A percentile compares a stretch with the other conserved stretches of the same genome.
Evolutionary conservation across 2,329 filamentous ascomycete genomes (phyloP).

Genomic region (Zasmidium angulare): DNA sequence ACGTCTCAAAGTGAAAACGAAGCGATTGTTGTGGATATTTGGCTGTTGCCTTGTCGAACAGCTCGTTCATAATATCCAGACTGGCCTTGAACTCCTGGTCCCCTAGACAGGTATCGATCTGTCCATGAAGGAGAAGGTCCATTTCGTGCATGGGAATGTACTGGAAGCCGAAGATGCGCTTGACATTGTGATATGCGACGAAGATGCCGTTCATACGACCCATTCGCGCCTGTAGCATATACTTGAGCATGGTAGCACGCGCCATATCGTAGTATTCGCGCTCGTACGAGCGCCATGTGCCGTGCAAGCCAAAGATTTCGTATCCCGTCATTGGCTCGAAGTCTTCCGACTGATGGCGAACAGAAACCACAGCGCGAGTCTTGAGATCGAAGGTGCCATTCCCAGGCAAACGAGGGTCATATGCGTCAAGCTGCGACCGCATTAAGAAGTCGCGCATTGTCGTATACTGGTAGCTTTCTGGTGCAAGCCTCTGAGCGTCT

Average conservation of each 20-base stretch:
- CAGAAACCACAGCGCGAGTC: conserved; percentile 84
- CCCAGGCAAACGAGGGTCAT: conserved; percentile 82
- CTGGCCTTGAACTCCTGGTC: conserved; percentile 84
- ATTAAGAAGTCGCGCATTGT: conserved; percentile 85
- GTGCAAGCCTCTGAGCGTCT: conserved; percentile 68
- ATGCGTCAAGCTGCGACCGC: conserved; percentile 89
- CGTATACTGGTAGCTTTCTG: conserved; percentile 85
- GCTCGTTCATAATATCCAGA: conserved; percentile 72
- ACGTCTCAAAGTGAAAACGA: conserved; percentile 48
- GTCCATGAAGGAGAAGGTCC: conserved; percentile 86
- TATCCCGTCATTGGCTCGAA: conserved; percentile 79
- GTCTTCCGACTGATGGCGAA: conserved; percentile 79
- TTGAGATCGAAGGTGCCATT: conserved; percentile 96
- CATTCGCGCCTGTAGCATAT: conserved; percentile 94
- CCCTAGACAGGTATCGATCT: conserved; percentile 64
- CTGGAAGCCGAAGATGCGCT: conserved; percentile 96
- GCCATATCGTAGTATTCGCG: conserved; percentile 98
- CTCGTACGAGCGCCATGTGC: conserved; percentile 87
- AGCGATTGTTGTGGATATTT: conserved; percentile 66
- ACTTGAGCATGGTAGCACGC: conserved; percentile 89
- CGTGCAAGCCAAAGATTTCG: conserved; percentile 74
- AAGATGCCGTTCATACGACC: conserved; percentile 99
- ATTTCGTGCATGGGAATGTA: conserved; percentile 85
- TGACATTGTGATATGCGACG: conserved; percentile 91
- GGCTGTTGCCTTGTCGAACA: conserved; percentile 71